A percentile compares a stretch with the other conserved stretches of the same genome.
phyloP scores from a whole-genome alignment of 495 filamentous ascomycete genomes.

The Aspergillus taichungensis region DNA sequence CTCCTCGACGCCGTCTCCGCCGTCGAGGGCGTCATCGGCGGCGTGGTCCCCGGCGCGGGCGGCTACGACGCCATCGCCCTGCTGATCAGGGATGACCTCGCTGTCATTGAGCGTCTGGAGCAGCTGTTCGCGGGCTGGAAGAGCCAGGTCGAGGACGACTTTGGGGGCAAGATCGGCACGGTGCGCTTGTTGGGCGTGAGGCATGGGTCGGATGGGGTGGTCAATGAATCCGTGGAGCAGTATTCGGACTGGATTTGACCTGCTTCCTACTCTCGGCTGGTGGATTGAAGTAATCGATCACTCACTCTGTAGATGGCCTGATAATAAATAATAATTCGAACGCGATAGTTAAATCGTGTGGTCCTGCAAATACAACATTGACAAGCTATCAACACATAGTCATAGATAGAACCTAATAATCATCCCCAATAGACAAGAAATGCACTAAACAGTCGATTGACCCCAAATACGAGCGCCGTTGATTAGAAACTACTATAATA shows the following conservation, averaged over 20 bases:
- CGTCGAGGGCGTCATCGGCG: slow-evolving; percentile 75
- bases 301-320: too few species aligned
- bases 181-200: slow-evolving; percentile 72
- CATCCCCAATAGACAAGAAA: too few species aligned
- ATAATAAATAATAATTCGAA: too few species aligned
- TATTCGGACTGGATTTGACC: slow-evolving; percentile 52
- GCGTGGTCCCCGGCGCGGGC: slow-evolving; percentile 89
- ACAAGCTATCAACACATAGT: too few species aligned
- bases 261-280: too few species aligned
- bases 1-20: slow-evolving; percentile 65
- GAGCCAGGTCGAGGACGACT: slow-evolving; percentile 38
- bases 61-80: slow-evolving; percentile 88
- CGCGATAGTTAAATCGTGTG: too few species aligned
- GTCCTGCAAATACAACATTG: too few species aligned
- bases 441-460: too few species aligned
- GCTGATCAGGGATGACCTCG: slow-evolving; percentile 63
- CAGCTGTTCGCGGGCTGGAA: slow-evolving; percentile 58
- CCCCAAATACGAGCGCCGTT: too few species aligned
- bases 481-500: too few species aligned
- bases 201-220: slow-evolving; percentile 81
- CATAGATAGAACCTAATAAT: too few species aligned
- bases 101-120: slow-evolving; percentile 54
- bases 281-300: too few species aligned
- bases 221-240: slow-evolving; percentile 49
- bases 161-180: slow-evolving; percentile 52